Conservation (phyloP, 257 asterid genomes). For the Solanum commersonii region DNA sequence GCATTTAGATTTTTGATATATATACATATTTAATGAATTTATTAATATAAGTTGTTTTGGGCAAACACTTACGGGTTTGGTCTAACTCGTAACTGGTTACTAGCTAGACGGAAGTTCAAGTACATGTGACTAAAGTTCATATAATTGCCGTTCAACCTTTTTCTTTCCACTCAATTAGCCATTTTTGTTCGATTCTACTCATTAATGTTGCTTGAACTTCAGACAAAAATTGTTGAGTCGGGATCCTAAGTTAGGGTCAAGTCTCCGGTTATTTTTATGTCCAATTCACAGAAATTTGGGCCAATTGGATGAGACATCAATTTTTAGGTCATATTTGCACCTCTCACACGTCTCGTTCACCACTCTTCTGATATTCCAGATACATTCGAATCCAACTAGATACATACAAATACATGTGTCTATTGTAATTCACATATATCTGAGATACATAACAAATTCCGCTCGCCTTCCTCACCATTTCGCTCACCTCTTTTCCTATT, state of each 20-base stretch:
- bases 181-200: not conserved
- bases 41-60: not conserved
- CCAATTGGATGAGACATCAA: not conserved
- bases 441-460: no score
- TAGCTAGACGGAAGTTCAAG: not conserved
- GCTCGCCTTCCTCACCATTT: no score
- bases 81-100: not conserved
- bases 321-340: not conserved
- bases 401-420: no score
- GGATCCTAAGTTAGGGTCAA: not conserved
- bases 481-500: no score
- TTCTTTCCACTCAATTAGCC: no score
- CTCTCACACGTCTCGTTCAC: no score
- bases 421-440: no score
- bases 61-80: not conserved
- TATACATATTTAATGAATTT: not conserved
- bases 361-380: no score
- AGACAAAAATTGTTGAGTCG: not conserved
- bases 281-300: no score
- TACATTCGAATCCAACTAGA: no score
- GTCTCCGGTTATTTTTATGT: no score
- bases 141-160: no score
- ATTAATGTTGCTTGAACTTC: not conserved
- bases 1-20: not conserved
- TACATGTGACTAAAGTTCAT: not conserved